phyloP scores from a whole-genome alignment of 2,329 filamentous ascomycete species.

The Leptographium procerum region DNA sequence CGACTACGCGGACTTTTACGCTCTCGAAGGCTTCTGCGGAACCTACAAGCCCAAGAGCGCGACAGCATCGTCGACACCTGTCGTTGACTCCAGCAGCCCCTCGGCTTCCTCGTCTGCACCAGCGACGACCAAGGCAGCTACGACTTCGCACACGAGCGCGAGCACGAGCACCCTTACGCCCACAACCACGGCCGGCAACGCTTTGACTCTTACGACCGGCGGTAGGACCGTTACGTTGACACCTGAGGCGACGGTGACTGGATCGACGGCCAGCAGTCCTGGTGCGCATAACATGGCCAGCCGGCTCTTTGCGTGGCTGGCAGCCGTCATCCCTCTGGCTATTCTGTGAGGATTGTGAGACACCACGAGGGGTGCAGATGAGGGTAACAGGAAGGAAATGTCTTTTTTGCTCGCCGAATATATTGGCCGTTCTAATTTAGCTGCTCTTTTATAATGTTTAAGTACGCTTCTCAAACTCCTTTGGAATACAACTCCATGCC shows the following conservation, averaged over 20 bases:
- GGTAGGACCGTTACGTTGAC: neutral
- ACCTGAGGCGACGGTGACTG: neutral
- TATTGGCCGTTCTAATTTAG: too few relatives aligned
- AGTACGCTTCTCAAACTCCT: too few relatives aligned
- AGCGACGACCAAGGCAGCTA: neutral
- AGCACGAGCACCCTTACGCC: neutral
- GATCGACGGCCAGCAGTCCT: neutral
- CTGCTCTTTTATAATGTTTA: neutral
- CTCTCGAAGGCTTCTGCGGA: conserved; percentile 12
- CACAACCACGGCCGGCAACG: neutral
- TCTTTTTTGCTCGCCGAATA: too few relatives aligned
- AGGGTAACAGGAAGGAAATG: too few relatives aligned
- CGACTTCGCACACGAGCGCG: neutral
- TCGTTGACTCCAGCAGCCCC: too few relatives aligned
- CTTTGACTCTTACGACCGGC: neutral
- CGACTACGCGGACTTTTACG: conserved; percentile 10
- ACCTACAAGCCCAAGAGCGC: neutral
- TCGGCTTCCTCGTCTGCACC: too few relatives aligned
- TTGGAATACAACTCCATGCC: too few relatives aligned
- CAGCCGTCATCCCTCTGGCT: conserved; percentile 4
- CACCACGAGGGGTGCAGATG: too few relatives aligned
- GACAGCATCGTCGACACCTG: neutral
- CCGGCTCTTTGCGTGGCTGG: conserved; percentile 4
- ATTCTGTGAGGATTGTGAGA: conserved; percentile 1
- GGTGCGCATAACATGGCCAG: neutral